Evolutionary conservation across 805 yeast species (phyloP).

Genomic region (Pichia heedii): DNA sequence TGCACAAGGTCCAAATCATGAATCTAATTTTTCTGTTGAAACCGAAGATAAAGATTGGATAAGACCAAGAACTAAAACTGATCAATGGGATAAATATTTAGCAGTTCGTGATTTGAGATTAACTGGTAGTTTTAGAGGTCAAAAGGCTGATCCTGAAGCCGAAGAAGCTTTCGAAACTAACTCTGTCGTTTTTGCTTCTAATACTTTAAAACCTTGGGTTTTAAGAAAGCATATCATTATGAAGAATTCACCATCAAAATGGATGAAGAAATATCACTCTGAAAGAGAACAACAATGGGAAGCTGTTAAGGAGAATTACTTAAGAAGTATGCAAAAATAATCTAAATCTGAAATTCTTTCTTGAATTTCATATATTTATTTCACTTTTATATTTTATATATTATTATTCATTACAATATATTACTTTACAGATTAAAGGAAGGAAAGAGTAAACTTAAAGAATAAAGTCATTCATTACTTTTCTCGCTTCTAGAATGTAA

Average conservation of each 20-base stretch:
- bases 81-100: conserved; percentile 45
- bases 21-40: conserved; percentile 32
- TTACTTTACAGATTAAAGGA: no score
- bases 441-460: no score
- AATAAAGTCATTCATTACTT: no score
- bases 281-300: conserved; percentile 26
- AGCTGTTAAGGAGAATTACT: conserved; percentile 28
- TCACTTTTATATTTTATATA: no score
- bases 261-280: conserved; percentile 28
- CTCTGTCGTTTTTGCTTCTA: conserved; percentile 33
- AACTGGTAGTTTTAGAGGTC: conserved; percentile 69
- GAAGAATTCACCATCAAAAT: conserved; percentile 31
- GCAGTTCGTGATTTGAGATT: conserved; percentile 70
- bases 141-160: conserved; percentile 55
- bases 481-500: no score
- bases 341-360: no score
- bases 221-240: conserved; percentile 31
- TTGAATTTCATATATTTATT: no score
- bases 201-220: conserved; percentile 29
- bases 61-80: conserved; percentile 45
- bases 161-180: conserved; percentile 74
- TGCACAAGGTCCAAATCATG: conserved; percentile 28
- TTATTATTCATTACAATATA: no score
- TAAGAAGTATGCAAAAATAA: conserved; percentile 28
- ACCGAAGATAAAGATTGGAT: conserved; percentile 38